Evolutionary conservation across 306 rosid genomes (phyloP), one percentile per base, ranked within the genome.

Genomic region (Crataegus laevigata): DNA sequence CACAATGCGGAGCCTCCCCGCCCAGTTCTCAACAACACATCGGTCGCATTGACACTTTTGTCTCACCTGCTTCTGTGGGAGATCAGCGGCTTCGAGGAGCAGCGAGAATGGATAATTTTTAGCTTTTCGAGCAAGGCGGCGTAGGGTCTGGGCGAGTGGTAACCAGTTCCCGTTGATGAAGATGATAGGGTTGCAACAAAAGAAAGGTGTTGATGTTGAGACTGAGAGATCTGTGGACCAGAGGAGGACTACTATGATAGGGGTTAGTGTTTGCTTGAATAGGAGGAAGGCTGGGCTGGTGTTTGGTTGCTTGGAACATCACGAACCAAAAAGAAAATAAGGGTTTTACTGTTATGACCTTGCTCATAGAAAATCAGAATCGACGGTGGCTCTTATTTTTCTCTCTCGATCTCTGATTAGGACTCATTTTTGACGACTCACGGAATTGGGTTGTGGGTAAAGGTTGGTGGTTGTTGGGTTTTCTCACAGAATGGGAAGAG

Each of bases 121-220:
- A 83, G 76, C 86, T 90, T 90, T 74, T 80, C 88, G 43, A 79
- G 87, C 40, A 65, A 78, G 15, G 81, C 63, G 7, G 81, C 63
- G 7, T 76, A 13, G 9, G 72, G 77, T 14, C 76, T 69, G 26
- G 42, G 42, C 51, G 73, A 54, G 74, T 34, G 40, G 78, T 45
- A 40, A 77, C 24, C 78, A 75, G 83, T 63, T 32, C 19, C 69
- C 38, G 8, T 5, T 19, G 12, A 38, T 55, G 65, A 52, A 58
- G 34, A 83, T 77, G 82, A 28, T 3, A 6, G 43, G 66, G 67
- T 51, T 75, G 79, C 71, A 66, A 64, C 59, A 51, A 47, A 80
- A 45, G 64, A 81, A 75, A 18, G 78, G 67, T 62, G 78, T 29
- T 61, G 36, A 21, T 26, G 38, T 17, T 28, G 66, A 63, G 74